Evolutionary conservation across 495 filamentous ascomycete genomes (phyloP).

Genomic region (Cercophora sp.): DNA sequence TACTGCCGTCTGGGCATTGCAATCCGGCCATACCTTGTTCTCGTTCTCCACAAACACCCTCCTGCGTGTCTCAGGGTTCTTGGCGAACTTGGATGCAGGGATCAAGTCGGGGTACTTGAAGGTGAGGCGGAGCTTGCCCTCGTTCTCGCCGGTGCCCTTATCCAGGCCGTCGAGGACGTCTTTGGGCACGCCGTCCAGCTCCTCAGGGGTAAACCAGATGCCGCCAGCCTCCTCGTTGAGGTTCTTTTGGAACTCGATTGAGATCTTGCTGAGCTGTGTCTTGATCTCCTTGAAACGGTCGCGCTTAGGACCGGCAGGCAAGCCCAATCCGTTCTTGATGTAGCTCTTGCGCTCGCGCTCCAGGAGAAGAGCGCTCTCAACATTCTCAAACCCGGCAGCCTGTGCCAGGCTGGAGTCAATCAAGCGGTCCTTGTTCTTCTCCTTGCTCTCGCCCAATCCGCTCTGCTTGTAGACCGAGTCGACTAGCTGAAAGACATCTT

Average conservation of each 20-base stretch:
- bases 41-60: constrained; percentile 56
- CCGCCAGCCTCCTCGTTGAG: constrained; percentile 59
- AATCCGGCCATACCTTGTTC: constrained; percentile 44
- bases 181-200: constrained; percentile 55
- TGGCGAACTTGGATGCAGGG: constrained; percentile 55
- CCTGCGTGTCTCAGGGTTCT: constrained; percentile 50
- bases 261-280: constrained; percentile 54
- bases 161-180: constrained; percentile 58
- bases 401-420: constrained; percentile 29
- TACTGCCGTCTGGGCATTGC: too few species aligned
- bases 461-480: constrained; percentile 48
- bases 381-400: constrained; percentile 30
- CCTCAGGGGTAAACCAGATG: constrained; percentile 56
- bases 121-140: constrained; percentile 53
- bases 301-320: constrained; percentile 50
- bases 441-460: constrained; percentile 38
- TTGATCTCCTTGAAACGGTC: constrained; percentile 64
- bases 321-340: constrained; percentile 52
- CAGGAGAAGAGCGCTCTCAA: constrained; percentile 50
- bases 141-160: constrained; percentile 66
- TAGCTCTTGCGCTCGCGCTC: constrained; percentile 58
- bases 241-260: constrained; percentile 56
- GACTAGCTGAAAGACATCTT: constrained; percentile 58
- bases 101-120: constrained; percentile 65
- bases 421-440: constrained; percentile 30